Evolutionary conservation across 129 eudicot species (phyloP).

Genomic region (Escallonia herrerae): DNA sequence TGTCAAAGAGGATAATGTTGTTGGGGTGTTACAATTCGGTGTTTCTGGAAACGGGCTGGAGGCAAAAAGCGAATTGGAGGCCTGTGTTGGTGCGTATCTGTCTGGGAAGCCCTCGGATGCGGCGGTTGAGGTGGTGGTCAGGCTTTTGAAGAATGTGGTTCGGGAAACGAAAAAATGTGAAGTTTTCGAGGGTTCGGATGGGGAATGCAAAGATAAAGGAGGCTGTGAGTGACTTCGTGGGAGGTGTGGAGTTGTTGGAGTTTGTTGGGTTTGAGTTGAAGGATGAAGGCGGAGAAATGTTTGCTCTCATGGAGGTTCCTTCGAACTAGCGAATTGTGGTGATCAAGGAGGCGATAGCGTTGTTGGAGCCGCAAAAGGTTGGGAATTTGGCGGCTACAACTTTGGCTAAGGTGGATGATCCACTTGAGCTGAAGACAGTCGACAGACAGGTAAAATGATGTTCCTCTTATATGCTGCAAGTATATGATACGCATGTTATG

Average conservation of each 20-base stretch:
- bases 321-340: conserved; percentile 30
- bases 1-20: conserved; percentile 1
- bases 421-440: conserved; percentile 43
- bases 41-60: conserved; percentile 5
- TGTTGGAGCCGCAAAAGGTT: conserved; percentile 50
- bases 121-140: conserved; percentile 52
- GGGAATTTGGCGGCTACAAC: conserved; percentile 18
- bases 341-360: conserved; percentile 36
- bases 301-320: conserved; percentile 75
- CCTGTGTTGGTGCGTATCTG: conserved; percentile 48
- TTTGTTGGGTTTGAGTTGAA: conserved; percentile 69
- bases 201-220: conserved; percentile 81
- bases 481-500: no score
- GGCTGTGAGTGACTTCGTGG: conserved; percentile 68
- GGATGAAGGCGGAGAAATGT: conserved; percentile 87
- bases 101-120: conserved; percentile 69
- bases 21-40: conserved; percentile 11
- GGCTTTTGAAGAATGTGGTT: conserved; percentile 63
- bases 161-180: conserved; percentile 77
- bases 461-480: background rate
- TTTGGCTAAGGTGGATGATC: conserved; percentile 41
- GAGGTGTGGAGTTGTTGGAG: conserved; percentile 83
- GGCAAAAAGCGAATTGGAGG: conserved; percentile 32
- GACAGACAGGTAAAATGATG: conserved; percentile 55
- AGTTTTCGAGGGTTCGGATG: conserved; percentile 74